Conservation (phyloP, 1,284 basidiomycete genomes). For the Ustilago tritici region DNA sequence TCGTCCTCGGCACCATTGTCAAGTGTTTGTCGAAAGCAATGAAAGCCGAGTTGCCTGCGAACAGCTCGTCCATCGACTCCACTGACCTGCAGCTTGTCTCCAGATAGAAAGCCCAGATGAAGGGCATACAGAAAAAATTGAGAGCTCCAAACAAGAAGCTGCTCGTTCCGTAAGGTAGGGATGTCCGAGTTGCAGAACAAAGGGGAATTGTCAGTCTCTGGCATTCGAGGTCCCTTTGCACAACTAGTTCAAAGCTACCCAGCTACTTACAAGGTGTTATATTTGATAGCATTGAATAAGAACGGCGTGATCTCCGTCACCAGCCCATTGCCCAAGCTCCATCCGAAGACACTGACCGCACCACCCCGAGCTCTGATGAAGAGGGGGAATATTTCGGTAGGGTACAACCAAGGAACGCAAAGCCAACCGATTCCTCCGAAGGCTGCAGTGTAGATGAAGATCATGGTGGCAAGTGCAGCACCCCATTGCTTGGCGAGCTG, state of each 20-base stretch:
- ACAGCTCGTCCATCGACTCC: conserved; percentile 44
- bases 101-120: conserved; percentile 36
- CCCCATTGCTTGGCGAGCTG: conserved; percentile 34
- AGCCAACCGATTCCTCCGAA: conserved; percentile 24
- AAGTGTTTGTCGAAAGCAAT: conserved; percentile 27
- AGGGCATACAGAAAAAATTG: conserved; percentile 42
- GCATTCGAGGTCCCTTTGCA: background rate
- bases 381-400: conserved; percentile 37
- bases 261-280: conserved; percentile 37
- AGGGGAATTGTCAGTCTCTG: background rate
- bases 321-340: conserved; percentile 35
- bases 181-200: background rate
- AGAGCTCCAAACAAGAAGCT: conserved; percentile 33
- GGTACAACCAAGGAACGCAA: conserved; percentile 28
- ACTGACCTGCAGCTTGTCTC: conserved; percentile 41
- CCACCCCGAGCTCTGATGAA: conserved; percentile 37
- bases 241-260: background rate
- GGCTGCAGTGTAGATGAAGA: conserved; percentile 37
- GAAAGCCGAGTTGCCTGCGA: conserved; percentile 27
- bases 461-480: conserved; percentile 33
- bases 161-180: background rate
- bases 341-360: conserved; percentile 31
- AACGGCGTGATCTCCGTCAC: conserved; percentile 43
- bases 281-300: conserved; percentile 38
- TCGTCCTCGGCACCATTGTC: conserved; percentile 7